Conservation (phyloP, 1,139 yeast genomes). For the Pichia sp. region DNA sequence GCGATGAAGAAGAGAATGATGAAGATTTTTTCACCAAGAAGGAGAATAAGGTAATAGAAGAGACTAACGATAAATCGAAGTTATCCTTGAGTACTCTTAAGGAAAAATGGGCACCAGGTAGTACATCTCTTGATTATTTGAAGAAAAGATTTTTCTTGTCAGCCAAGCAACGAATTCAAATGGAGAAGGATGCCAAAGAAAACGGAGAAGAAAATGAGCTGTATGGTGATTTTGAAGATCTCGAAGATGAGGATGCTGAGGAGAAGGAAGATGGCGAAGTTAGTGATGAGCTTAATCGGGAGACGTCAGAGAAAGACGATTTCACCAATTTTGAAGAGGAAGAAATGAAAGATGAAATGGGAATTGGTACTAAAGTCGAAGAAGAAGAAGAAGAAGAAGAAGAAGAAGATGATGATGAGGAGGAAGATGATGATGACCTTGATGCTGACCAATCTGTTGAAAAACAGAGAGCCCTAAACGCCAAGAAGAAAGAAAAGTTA, state of each 20-base stretch:
- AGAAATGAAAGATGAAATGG: constrained; percentile 31
- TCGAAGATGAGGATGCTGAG: constrained; percentile 33
- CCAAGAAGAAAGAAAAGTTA: constrained; percentile 83
- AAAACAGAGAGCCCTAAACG: constrained; percentile 73
- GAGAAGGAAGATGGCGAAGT: constrained; percentile 37
- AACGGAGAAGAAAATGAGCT: constrained; percentile 35
- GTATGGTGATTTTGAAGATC: constrained; percentile 72
- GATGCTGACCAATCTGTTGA: constrained; percentile 48
- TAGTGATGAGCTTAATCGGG: constrained; percentile 15
- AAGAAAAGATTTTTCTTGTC: constrained; percentile 65
- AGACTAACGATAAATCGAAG: constrained; percentile 28
- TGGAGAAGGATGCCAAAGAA: constrained; percentile 32
- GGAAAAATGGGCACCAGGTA: constrained; percentile 43
- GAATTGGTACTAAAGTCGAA: constrained; percentile 28
- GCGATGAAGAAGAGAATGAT: constrained; percentile 50
- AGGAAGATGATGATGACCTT: constrained; percentile 36
- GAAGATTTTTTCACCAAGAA: constrained; percentile 68
- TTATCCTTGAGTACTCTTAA: constrained; percentile 45
- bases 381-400: not conserved
- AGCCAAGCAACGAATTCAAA: constrained; percentile 44
- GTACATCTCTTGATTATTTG: constrained; percentile 44
- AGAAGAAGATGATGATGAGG: too few relatives aligned
- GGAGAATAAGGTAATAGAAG: constrained; percentile 23
- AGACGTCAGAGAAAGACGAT: constrained; percentile 17
- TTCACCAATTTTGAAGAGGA: constrained; percentile 31